Percentiles rank a stretch among this genome's conserved stretches.
phyloP scores from a whole-genome alignment of 345 rosid genomes.

The thale cress (Arabidopsis thaliana) region DNA sequence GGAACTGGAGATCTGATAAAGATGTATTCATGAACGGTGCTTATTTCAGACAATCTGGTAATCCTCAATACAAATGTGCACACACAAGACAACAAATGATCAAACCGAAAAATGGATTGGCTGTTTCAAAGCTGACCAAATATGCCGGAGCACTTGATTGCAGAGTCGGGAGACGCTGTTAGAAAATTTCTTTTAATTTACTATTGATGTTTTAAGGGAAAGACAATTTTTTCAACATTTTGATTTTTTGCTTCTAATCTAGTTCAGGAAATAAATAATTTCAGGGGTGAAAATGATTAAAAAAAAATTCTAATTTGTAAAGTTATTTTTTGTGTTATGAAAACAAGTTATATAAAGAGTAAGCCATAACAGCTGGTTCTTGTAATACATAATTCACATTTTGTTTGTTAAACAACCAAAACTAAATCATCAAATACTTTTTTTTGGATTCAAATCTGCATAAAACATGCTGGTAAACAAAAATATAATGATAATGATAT shows the following conservation, averaged over 20 bases:
- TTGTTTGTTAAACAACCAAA: background rate
- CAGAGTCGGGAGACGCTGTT: slow-evolving; percentile 39
- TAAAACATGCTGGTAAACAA: background rate
- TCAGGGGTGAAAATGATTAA: slow-evolving; percentile 21
- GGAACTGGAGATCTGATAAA: slow-evolving; percentile 77
- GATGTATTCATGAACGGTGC: slow-evolving; percentile 75
- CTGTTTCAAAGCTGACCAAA: slow-evolving; percentile 46
- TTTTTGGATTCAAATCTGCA: background rate
- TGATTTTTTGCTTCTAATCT: slow-evolving; percentile 36
- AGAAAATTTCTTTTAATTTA: slow-evolving; percentile 7
- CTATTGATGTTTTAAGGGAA: background rate
- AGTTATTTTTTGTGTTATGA: slow-evolving; percentile 18
- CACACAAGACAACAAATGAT: slow-evolving; percentile 43
- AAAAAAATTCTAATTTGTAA: slow-evolving; percentile 8
- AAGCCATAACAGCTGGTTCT: background rate
- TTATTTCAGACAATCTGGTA: slow-evolving; percentile 56
- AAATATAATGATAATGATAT: background rate
- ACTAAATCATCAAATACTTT: background rate
- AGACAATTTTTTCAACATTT: slow-evolving; percentile 1
- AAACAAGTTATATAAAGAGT: slow-evolving; percentile 11
- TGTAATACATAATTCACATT: background rate
- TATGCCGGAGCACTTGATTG: slow-evolving; percentile 54
- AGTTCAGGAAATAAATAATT: slow-evolving; percentile 29
- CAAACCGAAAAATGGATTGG: slow-evolving; percentile 46
- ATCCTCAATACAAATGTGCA: slow-evolving; percentile 21